A percentile compares a stretch with the other conserved stretches of the same genome.
phyloP scores from a whole-genome alignment of 176 grass and related monocot genomes.

The Olyra latifolia region DNA sequence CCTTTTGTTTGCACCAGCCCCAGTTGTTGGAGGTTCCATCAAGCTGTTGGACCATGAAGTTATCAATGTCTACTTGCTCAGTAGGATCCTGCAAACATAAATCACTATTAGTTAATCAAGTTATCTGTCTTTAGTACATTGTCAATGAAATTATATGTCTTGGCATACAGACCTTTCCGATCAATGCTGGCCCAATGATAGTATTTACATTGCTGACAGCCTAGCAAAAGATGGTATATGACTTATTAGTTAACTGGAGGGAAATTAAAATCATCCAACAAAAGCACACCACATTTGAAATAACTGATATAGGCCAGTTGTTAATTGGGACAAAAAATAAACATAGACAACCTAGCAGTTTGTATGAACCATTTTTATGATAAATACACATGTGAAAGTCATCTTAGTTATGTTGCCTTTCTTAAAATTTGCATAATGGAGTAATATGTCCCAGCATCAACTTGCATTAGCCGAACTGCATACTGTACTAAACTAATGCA shows the following conservation, averaged over 20 bases:
- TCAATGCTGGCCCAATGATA: constrained; percentile 74
- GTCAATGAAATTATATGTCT: background rate
- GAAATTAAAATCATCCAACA: background rate
- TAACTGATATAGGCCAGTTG: background rate
- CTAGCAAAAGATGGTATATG: constrained; percentile 31
- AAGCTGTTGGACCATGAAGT: constrained; percentile 91
- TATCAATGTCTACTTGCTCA: constrained; percentile 73
- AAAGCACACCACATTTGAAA: background rate
- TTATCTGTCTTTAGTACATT: no score
- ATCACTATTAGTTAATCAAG: background rate
- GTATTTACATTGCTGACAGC: constrained; percentile 80
- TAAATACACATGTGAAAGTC: background rate
- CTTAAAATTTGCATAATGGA: background rate
- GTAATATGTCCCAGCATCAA: background rate
- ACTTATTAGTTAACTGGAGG: background rate
- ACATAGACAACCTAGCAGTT: no score
- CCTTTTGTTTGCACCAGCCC: constrained; percentile 98
- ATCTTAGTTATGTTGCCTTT: background rate
- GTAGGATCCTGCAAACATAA: constrained; percentile 62
- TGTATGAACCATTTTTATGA: background rate
- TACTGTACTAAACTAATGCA: background rate
- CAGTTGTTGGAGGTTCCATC: constrained; percentile 90
- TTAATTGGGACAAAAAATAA: background rate
- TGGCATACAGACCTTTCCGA: constrained; percentile 63
- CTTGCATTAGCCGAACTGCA: background rate